Conservation (phyloP, 495 filamentous ascomycete genomes). For the Penicillium crystallinum region DNA sequence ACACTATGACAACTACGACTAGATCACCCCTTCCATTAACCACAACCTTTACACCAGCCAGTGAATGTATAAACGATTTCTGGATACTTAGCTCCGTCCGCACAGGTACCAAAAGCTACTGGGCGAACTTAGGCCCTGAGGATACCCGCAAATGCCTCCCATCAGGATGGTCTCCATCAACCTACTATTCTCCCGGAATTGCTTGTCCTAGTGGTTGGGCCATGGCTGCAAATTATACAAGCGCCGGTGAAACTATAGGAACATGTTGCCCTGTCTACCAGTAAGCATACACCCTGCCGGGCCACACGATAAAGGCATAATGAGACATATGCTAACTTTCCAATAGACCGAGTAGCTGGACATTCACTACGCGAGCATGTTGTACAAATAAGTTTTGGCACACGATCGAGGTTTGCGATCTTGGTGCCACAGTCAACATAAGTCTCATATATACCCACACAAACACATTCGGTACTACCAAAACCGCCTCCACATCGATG, state of each 20-base stretch:
- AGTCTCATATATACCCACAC: not conserved
- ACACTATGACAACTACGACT: not conserved
- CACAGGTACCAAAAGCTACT: not conserved
- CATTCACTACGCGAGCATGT: not conserved
- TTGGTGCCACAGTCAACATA: not conserved
- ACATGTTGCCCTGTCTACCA: not conserved
- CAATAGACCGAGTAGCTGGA: not conserved
- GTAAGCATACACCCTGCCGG: not conserved
- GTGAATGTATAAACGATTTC: not conserved
- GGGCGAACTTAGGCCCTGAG: not conserved
- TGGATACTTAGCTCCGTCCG: not conserved
- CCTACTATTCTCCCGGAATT: not conserved
- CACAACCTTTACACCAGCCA: not conserved
- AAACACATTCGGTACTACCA: not conserved
- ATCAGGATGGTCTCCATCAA: not conserved
- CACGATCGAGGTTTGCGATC: not conserved
- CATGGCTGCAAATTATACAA: not conserved
- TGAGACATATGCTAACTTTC: not conserved
- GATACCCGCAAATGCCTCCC: not conserved
- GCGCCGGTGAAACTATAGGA: not conserved
- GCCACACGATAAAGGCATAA: not conserved
- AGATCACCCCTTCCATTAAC: not conserved
- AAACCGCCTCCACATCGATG: not conserved
- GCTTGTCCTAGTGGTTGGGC: not conserved
- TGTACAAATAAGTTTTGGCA: not conserved